A percentile compares a stretch with the other conserved stretches of the same genome.
phyloP scores from a whole-genome alignment of 352 stramenopile species.

The Phytophthora palmivora region DNA sequence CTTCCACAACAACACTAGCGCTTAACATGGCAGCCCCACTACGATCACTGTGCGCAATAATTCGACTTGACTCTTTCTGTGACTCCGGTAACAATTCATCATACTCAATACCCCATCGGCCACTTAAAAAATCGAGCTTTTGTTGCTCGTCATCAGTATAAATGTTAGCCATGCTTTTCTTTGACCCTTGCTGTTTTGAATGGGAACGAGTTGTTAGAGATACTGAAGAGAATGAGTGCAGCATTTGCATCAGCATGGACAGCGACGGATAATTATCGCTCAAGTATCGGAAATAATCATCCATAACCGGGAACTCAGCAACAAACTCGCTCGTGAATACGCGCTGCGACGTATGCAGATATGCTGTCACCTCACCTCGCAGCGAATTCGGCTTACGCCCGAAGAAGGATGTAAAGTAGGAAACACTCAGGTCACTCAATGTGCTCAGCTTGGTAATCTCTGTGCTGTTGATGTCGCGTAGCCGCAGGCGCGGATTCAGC shows the following conservation, averaged over 20 bases:
- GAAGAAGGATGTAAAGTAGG: constrained; percentile 66
- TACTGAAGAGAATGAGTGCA: constrained; percentile 57
- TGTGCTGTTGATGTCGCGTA: constrained; percentile 45
- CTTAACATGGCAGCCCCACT: constrained; percentile 38
- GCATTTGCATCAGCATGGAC: constrained; percentile 68
- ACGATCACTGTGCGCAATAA: constrained; percentile 26
- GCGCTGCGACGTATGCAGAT: constrained; percentile 61
- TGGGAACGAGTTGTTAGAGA: constrained; percentile 8
- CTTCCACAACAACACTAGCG: constrained; percentile 35
- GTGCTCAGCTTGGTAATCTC: constrained; percentile 65
- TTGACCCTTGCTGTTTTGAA: constrained; percentile 3
- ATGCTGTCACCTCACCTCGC: constrained; percentile 72
- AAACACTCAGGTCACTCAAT: constrained; percentile 64
- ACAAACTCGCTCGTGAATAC: constrained; percentile 60
- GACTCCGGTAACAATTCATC: constrained; percentile 1
- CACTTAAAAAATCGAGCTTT: constrained; percentile 42
- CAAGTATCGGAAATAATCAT: constrained; percentile 77
- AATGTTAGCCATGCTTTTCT: neutral
- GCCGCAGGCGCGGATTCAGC: constrained; percentile 60
- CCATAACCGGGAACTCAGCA: constrained; percentile 60
- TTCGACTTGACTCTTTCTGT: constrained; percentile 16
- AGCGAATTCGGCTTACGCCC: constrained; percentile 50
- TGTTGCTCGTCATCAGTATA: constrained; percentile 30
- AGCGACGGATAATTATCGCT: constrained; percentile 66
- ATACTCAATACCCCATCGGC: constrained; percentile 28